A percentile compares a stretch with the other conserved stretches of the same genome.
phyloP scores from a whole-genome alignment of 306 rosid genomes.

The Arachis hypogaea region DNA sequence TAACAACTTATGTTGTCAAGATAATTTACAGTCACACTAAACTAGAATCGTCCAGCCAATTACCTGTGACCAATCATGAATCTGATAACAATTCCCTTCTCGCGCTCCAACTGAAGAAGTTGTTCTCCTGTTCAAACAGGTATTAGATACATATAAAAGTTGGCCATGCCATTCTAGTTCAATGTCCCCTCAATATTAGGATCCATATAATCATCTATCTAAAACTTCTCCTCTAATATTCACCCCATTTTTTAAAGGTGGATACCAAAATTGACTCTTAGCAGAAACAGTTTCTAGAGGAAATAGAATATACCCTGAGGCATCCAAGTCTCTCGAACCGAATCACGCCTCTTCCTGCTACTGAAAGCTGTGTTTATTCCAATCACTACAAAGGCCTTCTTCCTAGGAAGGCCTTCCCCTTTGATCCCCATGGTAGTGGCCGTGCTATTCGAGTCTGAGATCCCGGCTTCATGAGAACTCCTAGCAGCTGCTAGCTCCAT shows the following conservation, averaged over 20 bases:
- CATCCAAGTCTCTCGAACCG: conserved; percentile 99
- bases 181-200: conserved; percentile 28
- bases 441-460: conserved; percentile 50
- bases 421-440: conserved; percentile 30
- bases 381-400: conserved; percentile 84
- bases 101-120: conserved; percentile 84
- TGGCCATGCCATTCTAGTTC: not conserved
- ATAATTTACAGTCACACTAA: not conserved
- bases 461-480: conserved; percentile 57
- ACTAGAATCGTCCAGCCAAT: conserved; percentile 8
- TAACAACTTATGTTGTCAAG: not conserved
- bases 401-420: conserved; percentile 43
- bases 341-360: conserved; percentile 95
- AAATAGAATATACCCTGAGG: conserved; percentile 70
- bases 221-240: not conserved
- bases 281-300: not conserved
- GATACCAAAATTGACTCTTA: conserved; percentile 11
- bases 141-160: not conserved
- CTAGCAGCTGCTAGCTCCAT: conserved; percentile 84
- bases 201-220: not conserved
- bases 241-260: not conserved
- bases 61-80: conserved; percentile 99
- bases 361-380: conserved; percentile 99
- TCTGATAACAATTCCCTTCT: conserved; percentile 93
- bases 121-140: conserved; percentile 67